Base-by-base conservation (phyloP, 2,329 filamentous ascomycete genomes). In the Aspergillus udagawae region DNA sequence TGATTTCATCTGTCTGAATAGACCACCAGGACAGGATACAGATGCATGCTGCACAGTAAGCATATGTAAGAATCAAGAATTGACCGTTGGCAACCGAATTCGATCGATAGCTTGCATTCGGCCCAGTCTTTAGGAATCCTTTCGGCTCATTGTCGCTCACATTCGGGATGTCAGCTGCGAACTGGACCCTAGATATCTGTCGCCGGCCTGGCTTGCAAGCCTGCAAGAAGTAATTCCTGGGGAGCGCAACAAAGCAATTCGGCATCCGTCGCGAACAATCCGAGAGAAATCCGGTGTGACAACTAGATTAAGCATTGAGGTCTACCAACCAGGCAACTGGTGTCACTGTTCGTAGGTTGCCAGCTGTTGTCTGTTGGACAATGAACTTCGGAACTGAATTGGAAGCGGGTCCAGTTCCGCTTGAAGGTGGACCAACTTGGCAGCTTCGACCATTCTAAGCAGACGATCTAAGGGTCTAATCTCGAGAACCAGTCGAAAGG, bases 391-490 rank as follows among this genome's bases (percentile, higher is more conserved):
- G 49, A 10, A 35, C 12, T 3, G 45, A 6, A 27, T 32, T n/a
- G 9, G 45, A n/a, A 29, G 52, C 52, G 52, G 52, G 52, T 54
- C 52, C 20, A n/a, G 29, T 50, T 54, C 52, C 52, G 49, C 44
- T 50, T 28, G 4, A 21, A 32, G 45, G 44, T 49, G 52, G 52
- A 23, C 45, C 48, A 49, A 54, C 14, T 48, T 20, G 5, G 51
- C 45, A 45, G 14, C 23, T 38, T 49, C 52, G 20, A 14, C 20
- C 20, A 45, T 45, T 23, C 21, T 23, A 23, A 47, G 17, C 14
- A 49, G 28, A 23, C 23, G 35, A 54, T 42, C 52, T 25, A 54
- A 42, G 45, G 47, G 52, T 50, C 29, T 32, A 50, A 25, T 48
- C 52, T 14, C 23, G 21, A 20, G n/a, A 45, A 21, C 21, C 42